These are phyloP conservation scores for Cylindrotheca closterium DNA, from an alignment of 108 stramenopile genomes.

Conservation along the genomic window DNA sequence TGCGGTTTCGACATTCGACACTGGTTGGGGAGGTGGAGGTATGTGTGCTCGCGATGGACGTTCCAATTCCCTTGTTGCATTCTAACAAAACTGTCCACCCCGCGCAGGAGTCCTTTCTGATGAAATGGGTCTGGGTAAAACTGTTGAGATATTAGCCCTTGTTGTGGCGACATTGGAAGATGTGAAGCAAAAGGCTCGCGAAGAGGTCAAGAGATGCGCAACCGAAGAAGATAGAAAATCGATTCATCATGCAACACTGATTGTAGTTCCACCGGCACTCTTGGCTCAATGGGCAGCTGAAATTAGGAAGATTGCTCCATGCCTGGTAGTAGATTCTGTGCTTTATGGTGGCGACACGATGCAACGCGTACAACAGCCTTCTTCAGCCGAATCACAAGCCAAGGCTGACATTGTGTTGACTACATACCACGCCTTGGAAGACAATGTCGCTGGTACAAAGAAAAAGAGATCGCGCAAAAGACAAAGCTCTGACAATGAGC, in stretches of 20 bases:
- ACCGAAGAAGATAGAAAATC: no score
- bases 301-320: constrained; percentile 39
- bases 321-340: constrained; percentile 18
- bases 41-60: no score
- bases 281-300: constrained; percentile 68
- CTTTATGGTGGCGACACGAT: no score
- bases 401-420: constrained; percentile 47
- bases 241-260: constrained; percentile 47
- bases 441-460: no score
- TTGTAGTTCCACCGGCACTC: constrained; percentile 73
- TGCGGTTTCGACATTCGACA: no score
- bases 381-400: no score
- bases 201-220: no score
- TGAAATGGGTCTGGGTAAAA: constrained; percentile 42
- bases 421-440: constrained; percentile 46
- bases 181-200: no score
- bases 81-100: constrained; percentile 53
- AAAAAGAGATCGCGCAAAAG: background rate
- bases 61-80: no score
- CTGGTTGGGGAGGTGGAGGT: no score
- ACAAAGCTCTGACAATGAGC: constrained; percentile 7
- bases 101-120: constrained; percentile 43
- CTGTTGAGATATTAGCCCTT: constrained; percentile 43
- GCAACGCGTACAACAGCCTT: no score
- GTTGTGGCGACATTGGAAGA: constrained; percentile 34